These are phyloP conservation scores for Trichopus zeylanicus DNA, from an alignment of 116 monocot species.

Conservation along the genomic window DNA sequence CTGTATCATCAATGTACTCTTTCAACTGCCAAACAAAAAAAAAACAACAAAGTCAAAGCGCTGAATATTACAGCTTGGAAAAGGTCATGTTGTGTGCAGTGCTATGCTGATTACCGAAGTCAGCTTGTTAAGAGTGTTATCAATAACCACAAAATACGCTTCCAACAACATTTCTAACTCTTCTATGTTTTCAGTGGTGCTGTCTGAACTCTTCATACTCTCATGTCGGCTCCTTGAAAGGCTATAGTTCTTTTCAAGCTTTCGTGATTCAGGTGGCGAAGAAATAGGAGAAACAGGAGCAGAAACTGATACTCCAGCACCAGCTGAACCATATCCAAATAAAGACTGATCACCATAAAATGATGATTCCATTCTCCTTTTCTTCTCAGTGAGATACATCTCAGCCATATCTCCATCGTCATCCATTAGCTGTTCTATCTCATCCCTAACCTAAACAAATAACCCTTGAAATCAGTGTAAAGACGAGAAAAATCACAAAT, in stretches of 20 bases:
- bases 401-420: constrained; percentile 99
- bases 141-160: constrained; percentile 94
- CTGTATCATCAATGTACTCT: constrained; percentile 97
- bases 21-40: constrained; percentile 91
- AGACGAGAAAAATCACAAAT: background rate
- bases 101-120: constrained; percentile 95
- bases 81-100: too few relatives aligned
- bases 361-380: constrained; percentile 56
- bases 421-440: constrained; percentile 99
- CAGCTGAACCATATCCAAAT: constrained; percentile 28
- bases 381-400: constrained; percentile 99
- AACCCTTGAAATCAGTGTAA: background rate
- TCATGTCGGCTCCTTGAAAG: constrained; percentile 82
- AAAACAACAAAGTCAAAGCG: background rate
- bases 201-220: constrained; percentile 63
- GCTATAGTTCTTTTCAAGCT: constrained; percentile 61
- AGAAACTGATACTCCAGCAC: constrained; percentile 53
- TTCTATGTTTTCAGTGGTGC: constrained; percentile 62
- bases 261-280: constrained; percentile 74
- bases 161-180: constrained; percentile 94
- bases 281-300: constrained; percentile 95
- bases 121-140: constrained; percentile 84
- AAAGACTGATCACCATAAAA: constrained; percentile 64
- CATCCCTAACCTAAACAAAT: constrained; percentile 79
- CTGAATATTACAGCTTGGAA: background rate